phyloP scores from a whole-genome alignment of 2,329 filamentous ascomycete genomes.

The Calonectria ilicicola region DNA sequence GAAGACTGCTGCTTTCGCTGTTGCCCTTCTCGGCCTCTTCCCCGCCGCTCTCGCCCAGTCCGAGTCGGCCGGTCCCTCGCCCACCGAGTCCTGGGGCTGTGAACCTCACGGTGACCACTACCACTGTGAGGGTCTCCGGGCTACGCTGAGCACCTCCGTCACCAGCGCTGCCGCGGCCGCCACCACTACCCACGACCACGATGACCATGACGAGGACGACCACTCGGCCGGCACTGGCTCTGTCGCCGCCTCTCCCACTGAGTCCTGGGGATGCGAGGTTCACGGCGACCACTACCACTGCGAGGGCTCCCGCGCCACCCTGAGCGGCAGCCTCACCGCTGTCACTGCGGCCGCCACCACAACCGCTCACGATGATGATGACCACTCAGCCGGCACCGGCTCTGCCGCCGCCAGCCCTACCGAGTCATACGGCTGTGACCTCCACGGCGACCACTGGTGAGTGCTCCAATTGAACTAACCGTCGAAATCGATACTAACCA shows the following conservation, averaged over 20 bases:
- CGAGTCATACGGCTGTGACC: conserved; percentile 38
- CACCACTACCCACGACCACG: conserved; percentile 27
- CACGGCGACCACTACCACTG: conserved; percentile 37
- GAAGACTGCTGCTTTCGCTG: conserved; percentile 37
- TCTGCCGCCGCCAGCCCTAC: conserved; percentile 32
- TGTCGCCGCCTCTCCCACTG: conserved; percentile 36
- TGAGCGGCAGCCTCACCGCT: not conserved
- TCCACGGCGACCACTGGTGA: conserved; percentile 41
- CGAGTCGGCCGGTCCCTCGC: conserved; percentile 34
- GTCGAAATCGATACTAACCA: no score
- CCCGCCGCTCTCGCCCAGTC: conserved; percentile 32
- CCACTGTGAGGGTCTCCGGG: conserved; percentile 39
- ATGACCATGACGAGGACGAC: conserved; percentile 24
- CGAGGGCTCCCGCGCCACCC: conserved; percentile 35
- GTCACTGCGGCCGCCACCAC: conserved; percentile 18
- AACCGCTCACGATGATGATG: conserved; percentile 23
- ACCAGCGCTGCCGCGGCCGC: conserved; percentile 7
- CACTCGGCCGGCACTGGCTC: conserved; percentile 25
- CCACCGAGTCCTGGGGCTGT: conserved; percentile 34
- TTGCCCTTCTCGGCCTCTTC: conserved; percentile 38
- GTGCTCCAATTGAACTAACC: not conserved
- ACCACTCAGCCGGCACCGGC: not conserved
- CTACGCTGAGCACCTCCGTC: conserved; percentile 19
- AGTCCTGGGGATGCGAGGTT: conserved; percentile 30
- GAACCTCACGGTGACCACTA: conserved; percentile 32